These are phyloP conservation scores for Ophiostoma himal-ulmi DNA, from an alignment of 2,329 filamentous ascomycete genomes.

Conservation along the genomic window DNA sequence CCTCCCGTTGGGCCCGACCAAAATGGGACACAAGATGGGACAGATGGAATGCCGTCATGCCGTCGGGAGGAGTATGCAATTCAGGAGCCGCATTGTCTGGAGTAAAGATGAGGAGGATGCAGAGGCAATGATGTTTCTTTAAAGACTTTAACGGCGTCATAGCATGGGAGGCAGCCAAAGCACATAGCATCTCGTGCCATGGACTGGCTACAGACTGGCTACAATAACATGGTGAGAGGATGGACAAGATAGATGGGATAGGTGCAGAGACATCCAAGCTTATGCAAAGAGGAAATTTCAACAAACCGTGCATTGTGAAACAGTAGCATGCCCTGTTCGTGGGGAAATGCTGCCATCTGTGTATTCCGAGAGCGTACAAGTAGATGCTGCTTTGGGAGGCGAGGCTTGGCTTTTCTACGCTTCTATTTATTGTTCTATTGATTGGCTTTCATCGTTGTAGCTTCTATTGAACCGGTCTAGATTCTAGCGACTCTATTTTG, in stretches of 20 bases:
- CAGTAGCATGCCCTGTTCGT: not conserved
- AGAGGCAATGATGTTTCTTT: not conserved
- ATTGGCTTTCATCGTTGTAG: not conserved
- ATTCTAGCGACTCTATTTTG: too few relatives aligned
- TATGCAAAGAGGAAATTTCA: not conserved
- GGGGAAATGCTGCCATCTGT: not conserved
- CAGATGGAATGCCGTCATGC: not conserved
- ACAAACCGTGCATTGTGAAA: not conserved
- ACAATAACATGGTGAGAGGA: not conserved
- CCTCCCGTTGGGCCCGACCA: not conserved
- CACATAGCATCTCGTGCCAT: not conserved
- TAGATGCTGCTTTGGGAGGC: not conserved
- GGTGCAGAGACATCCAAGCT: too few relatives aligned
- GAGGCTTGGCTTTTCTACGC: not conserved
- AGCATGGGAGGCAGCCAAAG: not conserved
- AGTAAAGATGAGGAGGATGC: not conserved
- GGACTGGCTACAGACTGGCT: not conserved
- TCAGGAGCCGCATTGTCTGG: not conserved
- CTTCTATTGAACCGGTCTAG: too few relatives aligned
- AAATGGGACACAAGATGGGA: conserved; percentile 9
- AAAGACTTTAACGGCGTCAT: not conserved
- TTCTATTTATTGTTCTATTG: too few relatives aligned
- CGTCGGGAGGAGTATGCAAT: not conserved
- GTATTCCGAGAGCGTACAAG: not conserved
- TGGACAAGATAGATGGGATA: not conserved